Evolutionary conservation across 371 early-diverging fungal genomes (phyloP).

Genomic region (Lichtheimia ornata): DNA sequence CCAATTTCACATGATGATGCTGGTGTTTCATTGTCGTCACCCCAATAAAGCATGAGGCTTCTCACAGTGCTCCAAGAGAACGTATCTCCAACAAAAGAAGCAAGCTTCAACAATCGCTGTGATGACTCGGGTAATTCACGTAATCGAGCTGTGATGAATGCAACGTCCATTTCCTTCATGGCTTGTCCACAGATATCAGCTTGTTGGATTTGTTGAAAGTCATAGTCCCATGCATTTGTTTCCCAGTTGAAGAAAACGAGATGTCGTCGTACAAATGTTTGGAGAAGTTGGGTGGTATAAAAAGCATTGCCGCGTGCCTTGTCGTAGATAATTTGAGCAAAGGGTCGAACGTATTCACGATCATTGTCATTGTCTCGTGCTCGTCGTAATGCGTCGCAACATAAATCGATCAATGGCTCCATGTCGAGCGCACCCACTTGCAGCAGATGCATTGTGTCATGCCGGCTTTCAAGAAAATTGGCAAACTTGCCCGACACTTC

Average conservation of each 20-base stretch:
- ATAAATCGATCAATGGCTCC: constrained; percentile 33
- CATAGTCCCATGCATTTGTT: constrained; percentile 46
- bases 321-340: constrained; percentile 34
- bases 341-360: constrained; percentile 27
- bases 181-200: constrained; percentile 13
- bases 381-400: constrained; percentile 43
- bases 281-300: constrained; percentile 37
- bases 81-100: constrained; percentile 44
- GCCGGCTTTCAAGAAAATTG: constrained; percentile 23
- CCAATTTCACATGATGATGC: too few species aligned
- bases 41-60: constrained; percentile 33
- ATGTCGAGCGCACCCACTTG: constrained; percentile 30
- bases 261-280: constrained; percentile 38
- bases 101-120: constrained; percentile 40
- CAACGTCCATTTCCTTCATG: constrained; percentile 31
- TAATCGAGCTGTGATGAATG: constrained; percentile 30
- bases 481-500: constrained; percentile 22
- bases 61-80: constrained; percentile 47
- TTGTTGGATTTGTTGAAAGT: constrained; percentile 30
- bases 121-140: constrained; percentile 38
- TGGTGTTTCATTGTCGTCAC: constrained; percentile 18
- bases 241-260: constrained; percentile 50
- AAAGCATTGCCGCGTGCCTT: constrained; percentile 46
- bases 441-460: constrained; percentile 24
- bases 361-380: constrained; percentile 13